Conservation (phyloP, 2,329 filamentous ascomycete species). For the Sphaerostilbella broomeana region DNA sequence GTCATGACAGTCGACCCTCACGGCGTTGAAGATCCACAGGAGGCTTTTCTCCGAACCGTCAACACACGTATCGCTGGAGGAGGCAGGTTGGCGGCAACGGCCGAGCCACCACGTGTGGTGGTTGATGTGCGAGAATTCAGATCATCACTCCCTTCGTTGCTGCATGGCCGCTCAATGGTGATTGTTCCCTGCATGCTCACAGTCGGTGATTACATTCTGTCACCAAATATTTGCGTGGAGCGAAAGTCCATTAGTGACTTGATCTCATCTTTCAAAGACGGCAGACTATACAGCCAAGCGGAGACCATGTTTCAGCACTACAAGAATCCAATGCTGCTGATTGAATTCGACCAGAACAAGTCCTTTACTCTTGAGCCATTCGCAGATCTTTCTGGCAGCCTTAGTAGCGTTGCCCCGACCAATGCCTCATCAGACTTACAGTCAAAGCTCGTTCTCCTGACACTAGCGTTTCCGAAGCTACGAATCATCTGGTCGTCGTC, state of each 20-base stretch:
- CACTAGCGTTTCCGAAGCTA: constrained; percentile 81
- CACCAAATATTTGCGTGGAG: constrained; percentile 85
- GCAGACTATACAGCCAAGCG: constrained; percentile 83
- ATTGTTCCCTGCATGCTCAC: constrained; percentile 94
- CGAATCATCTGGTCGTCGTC: constrained; percentile 91
- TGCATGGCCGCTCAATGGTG: constrained; percentile 82
- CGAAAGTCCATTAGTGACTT: constrained; percentile 89
- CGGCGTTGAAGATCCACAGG: constrained; percentile 72
- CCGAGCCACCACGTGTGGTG: constrained; percentile 81
- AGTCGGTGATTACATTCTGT: constrained; percentile 92
- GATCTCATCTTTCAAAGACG: constrained; percentile 85
- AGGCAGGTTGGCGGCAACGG: constrained; percentile 74
- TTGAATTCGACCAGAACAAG: constrained; percentile 97
- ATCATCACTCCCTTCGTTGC: constrained; percentile 80
- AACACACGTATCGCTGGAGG: constrained; percentile 96
- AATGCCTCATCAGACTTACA: constrained; percentile 67
- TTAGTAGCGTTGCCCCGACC: constrained; percentile 56
- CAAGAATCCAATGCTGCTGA: constrained; percentile 80
- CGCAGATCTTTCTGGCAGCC: constrained; percentile 57
- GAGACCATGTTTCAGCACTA: constrained; percentile 95
- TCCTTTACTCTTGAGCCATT: constrained; percentile 89
- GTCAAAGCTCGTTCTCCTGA: constrained; percentile 84
- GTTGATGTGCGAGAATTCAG: constrained; percentile 96
- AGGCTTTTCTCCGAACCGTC: constrained; percentile 86
- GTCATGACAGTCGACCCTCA: constrained; percentile 70